These are phyloP conservation scores for Xylaria cubensis DNA, from an alignment of 495 filamentous ascomycete species.

Conservation along the genomic window DNA sequence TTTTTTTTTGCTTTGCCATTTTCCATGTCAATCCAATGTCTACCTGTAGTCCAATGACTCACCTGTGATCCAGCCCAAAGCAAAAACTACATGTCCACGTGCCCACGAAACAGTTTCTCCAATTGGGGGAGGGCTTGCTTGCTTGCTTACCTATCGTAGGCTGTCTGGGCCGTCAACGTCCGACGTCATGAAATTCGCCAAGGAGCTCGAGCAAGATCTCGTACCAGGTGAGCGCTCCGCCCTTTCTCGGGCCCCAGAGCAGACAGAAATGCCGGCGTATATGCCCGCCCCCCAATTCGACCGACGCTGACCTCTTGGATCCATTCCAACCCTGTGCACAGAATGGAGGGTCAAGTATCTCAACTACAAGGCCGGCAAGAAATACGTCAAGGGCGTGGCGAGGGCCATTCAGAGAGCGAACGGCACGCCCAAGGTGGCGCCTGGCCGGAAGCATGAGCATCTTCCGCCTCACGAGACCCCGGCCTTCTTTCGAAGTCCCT, in stretches of 20 bases:
- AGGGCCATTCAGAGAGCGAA: constrained; percentile 71
- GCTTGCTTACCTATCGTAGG: too few relatives aligned
- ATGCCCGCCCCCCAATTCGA: too few relatives aligned
- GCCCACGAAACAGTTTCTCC: background rate
- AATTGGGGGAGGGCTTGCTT: too few relatives aligned
- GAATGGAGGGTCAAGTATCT: constrained; percentile 94
- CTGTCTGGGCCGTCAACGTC: background rate
- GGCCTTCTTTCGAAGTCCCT: constrained; percentile 34
- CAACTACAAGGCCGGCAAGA: constrained; percentile 92
- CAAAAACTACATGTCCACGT: background rate
- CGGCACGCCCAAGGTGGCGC: constrained; percentile 50
- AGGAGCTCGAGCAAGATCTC: constrained; percentile 83
- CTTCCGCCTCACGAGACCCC: constrained; percentile 30
- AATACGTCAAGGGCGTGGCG: constrained; percentile 82
- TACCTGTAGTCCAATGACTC: too few relatives aligned
- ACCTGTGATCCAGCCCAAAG: too few relatives aligned
- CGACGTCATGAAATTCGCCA: constrained; percentile 59
- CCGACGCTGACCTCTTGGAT: too few relatives aligned
- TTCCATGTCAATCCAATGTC: too few relatives aligned
- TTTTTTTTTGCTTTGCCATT: too few relatives aligned
- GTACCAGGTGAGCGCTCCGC: constrained; percentile 65
- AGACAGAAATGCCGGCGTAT: too few relatives aligned
- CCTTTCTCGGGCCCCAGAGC: too few relatives aligned
- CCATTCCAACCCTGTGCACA: constrained; percentile 11
- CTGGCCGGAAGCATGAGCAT: constrained; percentile 34